A percentile compares a stretch with the other conserved stretches of the same genome.
These are phyloP conservation scores for Jackrogersella multiformis DNA, from an alignment of 495 filamentous ascomycete genomes.

Conservation along the genomic window DNA sequence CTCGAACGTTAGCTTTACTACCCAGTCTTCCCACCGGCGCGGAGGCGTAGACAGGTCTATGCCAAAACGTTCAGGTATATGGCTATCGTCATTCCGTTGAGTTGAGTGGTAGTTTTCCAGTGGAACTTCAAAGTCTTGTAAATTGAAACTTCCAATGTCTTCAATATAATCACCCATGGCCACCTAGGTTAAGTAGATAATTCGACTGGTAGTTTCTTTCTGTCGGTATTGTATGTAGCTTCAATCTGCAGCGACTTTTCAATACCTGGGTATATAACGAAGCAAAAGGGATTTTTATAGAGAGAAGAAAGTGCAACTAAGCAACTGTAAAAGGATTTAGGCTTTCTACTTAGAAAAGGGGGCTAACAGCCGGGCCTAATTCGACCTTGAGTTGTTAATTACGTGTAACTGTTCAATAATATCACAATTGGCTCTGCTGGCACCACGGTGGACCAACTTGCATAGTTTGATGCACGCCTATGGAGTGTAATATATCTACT, in stretches of 20 bases:
- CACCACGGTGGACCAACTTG: conserved; percentile 1
- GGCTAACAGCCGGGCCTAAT: no score
- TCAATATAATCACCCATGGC: not conserved
- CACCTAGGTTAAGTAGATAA: not conserved
- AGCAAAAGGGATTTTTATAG: not conserved
- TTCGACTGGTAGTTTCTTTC: not conserved
- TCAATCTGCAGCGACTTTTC: not conserved
- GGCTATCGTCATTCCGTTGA: not conserved
- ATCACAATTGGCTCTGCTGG: conserved; percentile 9
- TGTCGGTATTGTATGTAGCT: not conserved
- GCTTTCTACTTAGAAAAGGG: not conserved
- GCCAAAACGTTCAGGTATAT: conserved; percentile 4
- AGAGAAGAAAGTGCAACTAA: not conserved
- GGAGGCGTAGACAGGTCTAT: conserved; percentile 2
- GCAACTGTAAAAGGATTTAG: not conserved
- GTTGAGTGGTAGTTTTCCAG: not conserved
- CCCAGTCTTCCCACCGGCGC: conserved; percentile 25
- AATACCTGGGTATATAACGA: not conserved
- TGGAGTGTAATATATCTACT: not conserved
- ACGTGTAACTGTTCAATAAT: conserved; percentile 2
- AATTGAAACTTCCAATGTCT: not conserved
- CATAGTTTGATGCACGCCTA: conserved; percentile 18
- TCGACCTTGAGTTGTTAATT: not conserved
- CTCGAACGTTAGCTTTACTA: conserved; percentile 28
- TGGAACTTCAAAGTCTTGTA: not conserved